Evolutionary conservation across 768 basidiomycete genomes (phyloP), one percentile per base, ranked within the genome.

Genomic region (Trametes cinnabarina): DNA sequence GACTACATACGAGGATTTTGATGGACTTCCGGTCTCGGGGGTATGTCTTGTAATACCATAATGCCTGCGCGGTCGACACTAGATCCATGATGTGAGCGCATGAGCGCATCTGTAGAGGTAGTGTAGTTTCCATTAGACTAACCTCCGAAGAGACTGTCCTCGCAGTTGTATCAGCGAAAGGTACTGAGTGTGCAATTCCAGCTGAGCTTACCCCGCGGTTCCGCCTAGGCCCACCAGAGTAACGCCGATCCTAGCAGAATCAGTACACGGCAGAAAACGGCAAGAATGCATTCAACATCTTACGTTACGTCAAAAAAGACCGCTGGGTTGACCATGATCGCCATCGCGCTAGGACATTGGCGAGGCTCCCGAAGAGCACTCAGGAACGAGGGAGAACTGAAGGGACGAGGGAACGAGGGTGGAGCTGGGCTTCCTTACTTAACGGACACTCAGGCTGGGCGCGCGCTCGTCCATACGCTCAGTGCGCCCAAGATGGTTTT

Each of bases 11-110:
- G 17, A 59, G 44, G 30, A 37, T 35, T 25, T 49, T 53, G 39
- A 59, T 23, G 42, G 47, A 60, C 14, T 34, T 51, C 48, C 58
- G 30, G 46, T 60, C 58, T 6, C 22, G 41, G 10, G 58, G 58
- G 15, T 60, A 60, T 6, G 50, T 52, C 48, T 20, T 55, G 58
- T 50, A 55, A 35, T 60, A 60, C 58, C 58, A 60, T 19, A 30
- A 19, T 8, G 34, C 51, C 23, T 58, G 57, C 1, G 43, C 50
- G 23, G 50, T 52, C 14, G 57, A 37, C 23, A 58, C 57, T 58
- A 20, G 2, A 11, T 39, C 39, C 30, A 39, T 2, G 3, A 12
- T 50, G 11, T 28, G 49, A 14, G n/a, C 15, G 5, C 37, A 39
- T 4, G 25, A 26, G 2, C 26, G 44, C 23, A 46, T n/a, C 15